Evolutionary conservation across 805 yeast species (phyloP).

Genomic region (Barnettozyma pratensis): DNA sequence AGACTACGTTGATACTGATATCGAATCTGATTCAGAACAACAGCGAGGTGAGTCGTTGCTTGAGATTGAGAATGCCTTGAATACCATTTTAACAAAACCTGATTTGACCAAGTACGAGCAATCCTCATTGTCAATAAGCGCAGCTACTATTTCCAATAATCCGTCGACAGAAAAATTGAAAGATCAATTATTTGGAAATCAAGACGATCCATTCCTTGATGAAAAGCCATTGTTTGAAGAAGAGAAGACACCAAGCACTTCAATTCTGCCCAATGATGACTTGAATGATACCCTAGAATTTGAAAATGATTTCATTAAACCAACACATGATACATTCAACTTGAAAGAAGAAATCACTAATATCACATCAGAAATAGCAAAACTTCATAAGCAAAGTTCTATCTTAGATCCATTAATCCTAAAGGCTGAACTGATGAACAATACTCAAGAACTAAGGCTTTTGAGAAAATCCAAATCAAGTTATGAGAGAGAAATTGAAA

Average conservation of each 20-base stretch:
- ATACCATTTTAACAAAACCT: slow-evolving; percentile 25
- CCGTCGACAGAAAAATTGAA: slow-evolving; percentile 11
- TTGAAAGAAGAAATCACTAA: slow-evolving; percentile 61
- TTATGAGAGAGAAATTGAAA: slow-evolving; percentile 64
- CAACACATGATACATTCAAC: slow-evolving; percentile 66
- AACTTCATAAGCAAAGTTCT: slow-evolving; percentile 53
- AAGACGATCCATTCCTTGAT: slow-evolving; percentile 17
- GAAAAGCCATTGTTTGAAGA: slow-evolving; percentile 25
- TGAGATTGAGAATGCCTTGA: slow-evolving; percentile 30
- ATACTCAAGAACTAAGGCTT: slow-evolving; percentile 60
- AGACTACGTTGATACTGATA: neutral
- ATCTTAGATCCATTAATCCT: slow-evolving; percentile 62
- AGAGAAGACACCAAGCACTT: slow-evolving; percentile 10
- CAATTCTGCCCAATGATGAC: neutral
- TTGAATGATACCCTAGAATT: slow-evolving; percentile 22
- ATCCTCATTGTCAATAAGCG: neutral
- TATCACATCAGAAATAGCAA: slow-evolving; percentile 53
- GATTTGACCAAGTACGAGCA: neutral
- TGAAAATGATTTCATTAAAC: slow-evolving; percentile 38
- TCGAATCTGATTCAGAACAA: neutral
- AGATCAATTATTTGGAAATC: slow-evolving; percentile 23
- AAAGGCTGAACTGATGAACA: slow-evolving; percentile 84
- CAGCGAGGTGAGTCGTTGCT: slow-evolving; percentile 13
- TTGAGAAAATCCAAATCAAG: slow-evolving; percentile 62
- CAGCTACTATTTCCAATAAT: slow-evolving; percentile 1